Evolutionary conservation across 2,329 filamentous ascomycete genomes (phyloP), one percentile per base, ranked within the genome.

Genomic region (Aspergillus niger): DNA sequence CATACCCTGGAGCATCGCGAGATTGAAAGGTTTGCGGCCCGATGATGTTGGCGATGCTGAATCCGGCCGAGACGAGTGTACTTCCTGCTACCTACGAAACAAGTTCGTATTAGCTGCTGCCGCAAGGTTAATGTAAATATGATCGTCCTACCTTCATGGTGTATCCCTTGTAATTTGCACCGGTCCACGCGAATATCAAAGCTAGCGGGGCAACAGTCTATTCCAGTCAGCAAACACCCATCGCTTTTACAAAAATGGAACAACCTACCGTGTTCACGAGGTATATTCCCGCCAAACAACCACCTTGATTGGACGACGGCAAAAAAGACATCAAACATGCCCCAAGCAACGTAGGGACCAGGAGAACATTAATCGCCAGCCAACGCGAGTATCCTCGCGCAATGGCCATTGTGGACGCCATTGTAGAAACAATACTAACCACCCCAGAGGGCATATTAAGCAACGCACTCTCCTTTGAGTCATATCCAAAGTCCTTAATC

Each of bases 151-250:
- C 68, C 60, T 70, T 70, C 64, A 67, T 83, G 2, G 80, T 81
- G 57, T 83, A 80, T 0, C 80, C 80, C 8, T 79, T 80, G 41
- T 79, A 76, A 57, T 83, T 83, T 4, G 73, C 76, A 5, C 78
- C 77, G 8, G 80, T 79, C 77, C 76, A 80, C 0, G 76, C 75
- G 28, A 77, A 76, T 26, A 80, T 69, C 8, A 81, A 59, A 13
- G 77, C 79, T 24, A 80, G 67, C 1, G 75, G 70, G 5, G 77
- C 76, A n/a, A 78, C 76, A 22, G 79, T 77, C 48, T 69, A n/a
- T n/a, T 8, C 15, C 2, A 17, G 60, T 5, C 52, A 72, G 50
- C 1, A 3, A 1, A 15, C 2, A 20, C 0, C 11, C 28, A 13
- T 17, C n/a, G 10, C 1, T 13, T 2, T 24, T 1, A 2, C 3